Conservation (phyloP, 1,284 basidiomycete species). For the Austroboletus novae-zelandiae region DNA sequence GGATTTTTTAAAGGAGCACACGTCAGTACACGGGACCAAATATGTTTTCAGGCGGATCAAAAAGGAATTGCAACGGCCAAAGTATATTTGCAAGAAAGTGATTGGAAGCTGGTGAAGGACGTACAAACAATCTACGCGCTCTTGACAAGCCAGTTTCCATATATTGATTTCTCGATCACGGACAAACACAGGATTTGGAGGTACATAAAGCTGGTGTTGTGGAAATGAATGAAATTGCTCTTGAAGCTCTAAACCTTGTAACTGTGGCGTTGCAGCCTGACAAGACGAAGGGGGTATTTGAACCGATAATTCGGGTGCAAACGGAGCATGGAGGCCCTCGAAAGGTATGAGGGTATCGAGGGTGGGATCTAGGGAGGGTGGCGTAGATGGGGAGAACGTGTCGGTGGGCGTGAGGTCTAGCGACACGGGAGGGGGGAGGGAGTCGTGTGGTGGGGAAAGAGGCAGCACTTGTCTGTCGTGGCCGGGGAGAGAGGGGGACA, state of each 20-base stretch:
- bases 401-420: conserved; percentile 1
- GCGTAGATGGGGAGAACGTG: background rate
- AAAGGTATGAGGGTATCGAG: conserved; percentile 26
- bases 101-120: conserved; percentile 13
- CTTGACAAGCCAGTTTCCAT: conserved; percentile 34
- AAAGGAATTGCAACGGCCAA: conserved; percentile 1
- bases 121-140: conserved; percentile 32
- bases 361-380: conserved; percentile 14
- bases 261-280: conserved; percentile 8
- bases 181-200: conserved; percentile 27
- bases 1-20: background rate
- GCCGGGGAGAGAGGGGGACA: conserved; percentile 24
- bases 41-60: conserved; percentile 15
- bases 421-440: conserved; percentile 5
- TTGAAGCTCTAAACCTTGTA: conserved; percentile 24
- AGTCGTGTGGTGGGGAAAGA: conserved; percentile 6
- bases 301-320: conserved; percentile 14
- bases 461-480: conserved; percentile 22
- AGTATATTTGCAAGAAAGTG: conserved; percentile 3
- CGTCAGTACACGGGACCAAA: conserved; percentile 6
- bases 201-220: conserved; percentile 26
- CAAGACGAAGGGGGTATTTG: conserved; percentile 11
- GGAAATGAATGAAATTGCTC: conserved; percentile 26
- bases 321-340: conserved; percentile 19
- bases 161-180: conserved; percentile 34